phyloP scores from a whole-genome alignment of 2,329 filamentous ascomycete species.

The Trichoderma afroharzianum region DNA sequence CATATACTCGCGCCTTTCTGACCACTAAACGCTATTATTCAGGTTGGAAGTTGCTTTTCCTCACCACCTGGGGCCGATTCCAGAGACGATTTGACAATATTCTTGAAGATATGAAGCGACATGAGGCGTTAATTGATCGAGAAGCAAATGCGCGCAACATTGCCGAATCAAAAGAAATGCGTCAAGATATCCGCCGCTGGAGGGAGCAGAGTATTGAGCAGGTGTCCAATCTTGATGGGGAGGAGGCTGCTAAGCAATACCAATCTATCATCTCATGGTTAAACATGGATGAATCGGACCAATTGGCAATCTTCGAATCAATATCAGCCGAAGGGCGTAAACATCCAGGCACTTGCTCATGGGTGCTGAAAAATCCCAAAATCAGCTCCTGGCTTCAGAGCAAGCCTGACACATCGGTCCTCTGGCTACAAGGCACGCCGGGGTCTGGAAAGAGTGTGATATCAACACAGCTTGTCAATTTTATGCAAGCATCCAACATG shows the following conservation, averaged over 20 bases:
- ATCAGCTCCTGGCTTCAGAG: neutral
- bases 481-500: neutral
- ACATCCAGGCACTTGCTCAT: neutral
- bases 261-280: neutral
- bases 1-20: neutral
- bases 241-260: neutral
- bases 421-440: neutral
- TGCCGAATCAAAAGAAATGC: neutral
- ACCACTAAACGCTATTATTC: neutral
- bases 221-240: neutral
- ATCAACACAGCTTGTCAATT: neutral
- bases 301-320: neutral
- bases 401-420: neutral
- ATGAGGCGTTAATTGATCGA: neutral
- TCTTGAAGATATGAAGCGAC: neutral
- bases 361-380: neutral
- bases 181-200: slow-evolving; percentile 26
- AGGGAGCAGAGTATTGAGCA: slow-evolving; percentile 49
- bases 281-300: neutral
- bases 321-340: neutral
- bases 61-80: neutral
- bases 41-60: neutral
- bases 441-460: neutral
- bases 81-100: neutral
- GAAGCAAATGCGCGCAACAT: neutral